A percentile compares a stretch with the other conserved stretches of the same genome.
These are phyloP conservation scores for Ceratocystis alfenasii DNA, from an alignment of 2,329 filamentous ascomycete species.

Conservation along the genomic window DNA sequence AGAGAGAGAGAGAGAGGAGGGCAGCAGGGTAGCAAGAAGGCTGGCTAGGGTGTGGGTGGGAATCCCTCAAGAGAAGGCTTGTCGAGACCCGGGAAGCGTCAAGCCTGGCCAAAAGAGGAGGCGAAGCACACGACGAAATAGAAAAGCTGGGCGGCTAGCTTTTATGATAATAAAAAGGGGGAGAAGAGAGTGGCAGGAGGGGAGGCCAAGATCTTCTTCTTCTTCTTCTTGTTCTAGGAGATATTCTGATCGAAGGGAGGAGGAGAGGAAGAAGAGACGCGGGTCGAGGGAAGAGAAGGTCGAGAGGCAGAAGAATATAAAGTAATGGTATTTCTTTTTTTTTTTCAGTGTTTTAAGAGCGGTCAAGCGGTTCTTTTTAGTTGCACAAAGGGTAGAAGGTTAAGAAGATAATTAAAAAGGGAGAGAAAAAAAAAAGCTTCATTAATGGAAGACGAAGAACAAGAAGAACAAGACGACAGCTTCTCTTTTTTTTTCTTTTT, in stretches of 20 bases:
- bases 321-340: neutral
- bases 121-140: neutral
- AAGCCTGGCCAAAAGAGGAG: neutral
- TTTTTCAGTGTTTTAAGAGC: neutral
- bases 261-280: too few species aligned
- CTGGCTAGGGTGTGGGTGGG: neutral
- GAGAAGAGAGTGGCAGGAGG: neutral
- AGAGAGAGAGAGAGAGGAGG: neutral
- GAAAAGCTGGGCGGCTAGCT: neutral
- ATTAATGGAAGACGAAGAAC: neutral
- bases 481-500: too few species aligned
- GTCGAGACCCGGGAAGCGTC: neutral
- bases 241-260: too few species aligned
- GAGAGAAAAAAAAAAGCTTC: neutral
- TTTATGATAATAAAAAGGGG: slow-evolving; percentile 1
- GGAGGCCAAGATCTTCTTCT: neutral
- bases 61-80: neutral
- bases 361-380: neutral
- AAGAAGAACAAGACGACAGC: neutral
- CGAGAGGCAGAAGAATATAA: neutral
- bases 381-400: neutral
- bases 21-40: neutral
- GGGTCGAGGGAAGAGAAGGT: too few species aligned
- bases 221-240: neutral
- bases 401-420: neutral